A percentile compares a stretch with the other conserved stretches of the same genome.
These are phyloP conservation scores for Neopestalotiopsis sp. DNA, from an alignment of 2,329 filamentous ascomycete species.

Conservation along the genomic window DNA sequence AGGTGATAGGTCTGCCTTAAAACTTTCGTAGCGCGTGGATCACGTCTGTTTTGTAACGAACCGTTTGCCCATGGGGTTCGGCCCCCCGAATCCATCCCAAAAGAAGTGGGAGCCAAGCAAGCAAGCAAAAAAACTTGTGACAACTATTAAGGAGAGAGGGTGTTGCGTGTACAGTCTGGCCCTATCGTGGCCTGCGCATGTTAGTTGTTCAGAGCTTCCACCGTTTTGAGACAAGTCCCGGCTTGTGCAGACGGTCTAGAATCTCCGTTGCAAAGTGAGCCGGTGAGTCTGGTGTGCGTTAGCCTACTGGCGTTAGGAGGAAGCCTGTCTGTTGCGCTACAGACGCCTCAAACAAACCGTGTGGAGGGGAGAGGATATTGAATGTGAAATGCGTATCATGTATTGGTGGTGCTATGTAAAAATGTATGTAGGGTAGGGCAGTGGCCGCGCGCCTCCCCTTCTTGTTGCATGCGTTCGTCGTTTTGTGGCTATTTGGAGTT, in stretches of 20 bases:
- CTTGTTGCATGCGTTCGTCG: not conserved
- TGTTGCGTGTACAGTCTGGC: not conserved
- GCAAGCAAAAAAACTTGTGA: not conserved
- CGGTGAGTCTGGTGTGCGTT: not conserved
- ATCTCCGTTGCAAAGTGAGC: not conserved
- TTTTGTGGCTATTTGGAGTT: not conserved
- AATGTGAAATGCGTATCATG: no score
- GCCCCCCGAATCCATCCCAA: not conserved
- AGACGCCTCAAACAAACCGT: not conserved
- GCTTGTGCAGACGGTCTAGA: not conserved
- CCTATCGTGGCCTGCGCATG: not conserved
- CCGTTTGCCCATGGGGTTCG: not conserved
- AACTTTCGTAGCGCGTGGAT: slow-evolving; percentile 12
- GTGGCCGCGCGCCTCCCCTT: not conserved
- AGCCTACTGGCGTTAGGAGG: not conserved
- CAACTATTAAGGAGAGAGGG: no score
- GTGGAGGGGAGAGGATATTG: no score
- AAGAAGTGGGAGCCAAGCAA: not conserved
- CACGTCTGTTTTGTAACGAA: not conserved
- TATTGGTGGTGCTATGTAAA: no score
- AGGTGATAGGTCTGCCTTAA: slow-evolving; percentile 6
- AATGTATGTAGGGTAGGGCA: not conserved
- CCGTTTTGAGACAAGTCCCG: slow-evolving; percentile 1
- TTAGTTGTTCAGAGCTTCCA: not conserved
- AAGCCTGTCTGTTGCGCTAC: not conserved